A percentile compares a stretch with the other conserved stretches of the same genome.
These are phyloP conservation scores for Mortierella sp. DNA, from an alignment of 371 early-diverging fungal species.

Conservation along the genomic window DNA sequence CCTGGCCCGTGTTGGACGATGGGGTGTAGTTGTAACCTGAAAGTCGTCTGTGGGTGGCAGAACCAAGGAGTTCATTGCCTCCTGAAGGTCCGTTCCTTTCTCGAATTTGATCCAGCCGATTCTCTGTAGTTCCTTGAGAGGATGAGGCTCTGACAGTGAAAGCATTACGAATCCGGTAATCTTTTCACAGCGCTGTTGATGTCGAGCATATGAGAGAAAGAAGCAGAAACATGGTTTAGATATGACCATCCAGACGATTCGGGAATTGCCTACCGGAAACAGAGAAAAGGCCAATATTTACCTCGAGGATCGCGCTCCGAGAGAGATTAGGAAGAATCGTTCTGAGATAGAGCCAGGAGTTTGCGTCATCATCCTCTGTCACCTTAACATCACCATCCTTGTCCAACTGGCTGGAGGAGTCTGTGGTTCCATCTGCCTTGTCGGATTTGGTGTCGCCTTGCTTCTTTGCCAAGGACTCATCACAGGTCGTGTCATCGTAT, in stretches of 20 bases:
- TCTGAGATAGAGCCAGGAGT: slow-evolving; percentile 62
- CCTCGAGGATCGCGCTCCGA: slow-evolving; percentile 78
- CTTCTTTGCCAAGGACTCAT: slow-evolving; percentile 60
- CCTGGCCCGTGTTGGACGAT: slow-evolving; percentile 49
- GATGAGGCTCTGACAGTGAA: slow-evolving; percentile 89
- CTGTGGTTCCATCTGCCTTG: slow-evolving; percentile 31
- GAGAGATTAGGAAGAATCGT: slow-evolving; percentile 83
- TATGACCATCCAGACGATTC: background rate
- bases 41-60: slow-evolving; percentile 52
- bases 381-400: slow-evolving; percentile 37
- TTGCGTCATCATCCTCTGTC: slow-evolving; percentile 57
- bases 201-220: background rate
- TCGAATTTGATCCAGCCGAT: slow-evolving; percentile 94
- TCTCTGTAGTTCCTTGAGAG: slow-evolving; percentile 85
- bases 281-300: slow-evolving; percentile 34
- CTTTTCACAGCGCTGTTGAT: slow-evolving; percentile 69
- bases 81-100: slow-evolving; percentile 82
- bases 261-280: background rate
- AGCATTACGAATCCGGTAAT: slow-evolving; percentile 85
- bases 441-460: slow-evolving; percentile 36
- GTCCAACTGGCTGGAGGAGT: slow-evolving; percentile 18
- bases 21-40: slow-evolving; percentile 26
- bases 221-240: background rate
- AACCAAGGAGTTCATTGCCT: slow-evolving; percentile 73
- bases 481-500: slow-evolving; percentile 77